Base-by-base conservation (phyloP, 1,284 basidiomycete genomes). In the Leccinum fuscescens region DNA sequence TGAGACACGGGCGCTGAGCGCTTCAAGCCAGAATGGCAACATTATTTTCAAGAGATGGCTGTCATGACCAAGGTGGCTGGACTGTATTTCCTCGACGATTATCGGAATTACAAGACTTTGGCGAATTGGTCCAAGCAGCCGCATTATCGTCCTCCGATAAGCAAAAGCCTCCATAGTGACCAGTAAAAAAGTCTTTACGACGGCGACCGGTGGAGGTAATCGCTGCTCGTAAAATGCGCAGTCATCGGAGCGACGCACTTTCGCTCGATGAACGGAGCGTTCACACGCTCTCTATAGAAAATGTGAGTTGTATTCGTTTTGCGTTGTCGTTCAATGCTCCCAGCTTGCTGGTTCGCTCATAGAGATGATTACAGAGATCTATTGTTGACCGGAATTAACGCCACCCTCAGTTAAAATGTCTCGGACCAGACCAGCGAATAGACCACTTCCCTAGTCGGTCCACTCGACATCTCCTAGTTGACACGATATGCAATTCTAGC, bases 401-500 rank as follows among this genome's bases (percentile, higher is more conserved):
- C 52, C 20, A 37, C 20, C 31, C 31, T 52, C 17, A 22, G 51
- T 20, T 11, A 5, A n/a, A 29, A 52, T 31, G 20, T n/a, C 35
- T 6, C 17, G 8, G 11, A 37, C 9, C 35, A 54, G 17, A 7
- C 11, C 15, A 15, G 24, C 6, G n/a, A 24, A 24, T 5, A 20
- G 14, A 12, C 44, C 17, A 46, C 17, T 20, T 44, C 17, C 42
- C 42, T 31, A 27, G 65, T 66, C 8, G 85, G 85, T 3, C 87
- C 88, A 7, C 68, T 82, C 35, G 86, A 87, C 39, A 84, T 90
- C 52, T 77, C 85, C 27, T 72, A 70, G 17, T 76, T 78, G 1
- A 86, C 82, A 12, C 78, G 87, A 6, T 80, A 82, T 67, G 82
- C 83, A 0, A 89, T 90, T 58, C 69, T 90, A 29, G 85, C 82